phyloP scores from a whole-genome alignment of 2,329 filamentous ascomycete species.

The Apiospora malaysiana region DNA sequence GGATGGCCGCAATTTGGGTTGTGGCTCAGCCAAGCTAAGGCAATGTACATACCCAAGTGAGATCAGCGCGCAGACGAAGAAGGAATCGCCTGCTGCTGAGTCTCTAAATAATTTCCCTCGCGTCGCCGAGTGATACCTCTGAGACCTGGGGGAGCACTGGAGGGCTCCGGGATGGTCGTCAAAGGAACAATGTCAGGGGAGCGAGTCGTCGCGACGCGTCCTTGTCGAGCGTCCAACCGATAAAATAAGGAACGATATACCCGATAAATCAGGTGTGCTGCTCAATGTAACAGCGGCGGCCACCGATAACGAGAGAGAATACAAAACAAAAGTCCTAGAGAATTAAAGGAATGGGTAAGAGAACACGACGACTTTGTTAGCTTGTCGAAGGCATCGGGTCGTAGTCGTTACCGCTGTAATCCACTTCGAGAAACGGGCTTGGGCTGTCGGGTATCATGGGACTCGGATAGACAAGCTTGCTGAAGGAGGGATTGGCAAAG shows the following conservation, averaged over 20 bases:
- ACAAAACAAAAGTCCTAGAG: constrained; percentile 12
- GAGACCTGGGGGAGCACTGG: neutral
- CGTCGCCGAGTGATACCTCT: constrained; percentile 10
- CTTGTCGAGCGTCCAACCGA: constrained; percentile 1
- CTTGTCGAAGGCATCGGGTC: constrained; percentile 28
- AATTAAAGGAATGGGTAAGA: constrained; percentile 23
- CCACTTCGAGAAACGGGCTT: constrained; percentile 4
- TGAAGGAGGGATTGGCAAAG: constrained; percentile 4
- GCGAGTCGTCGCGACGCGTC: constrained; percentile 16
- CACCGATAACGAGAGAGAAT: neutral
- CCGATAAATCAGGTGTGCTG: constrained; percentile 2
- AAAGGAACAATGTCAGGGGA: constrained; percentile 13
- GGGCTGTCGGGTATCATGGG: constrained; percentile 16
- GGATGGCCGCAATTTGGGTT: constrained; percentile 20
- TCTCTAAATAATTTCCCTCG: constrained; percentile 45
- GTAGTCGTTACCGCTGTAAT: constrained; percentile 22
- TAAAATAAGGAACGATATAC: neutral
- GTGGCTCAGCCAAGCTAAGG: constrained; percentile 4
- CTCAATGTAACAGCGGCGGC: neutral
- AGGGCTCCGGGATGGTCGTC: constrained; percentile 16
- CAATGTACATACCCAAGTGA: constrained; percentile 53
- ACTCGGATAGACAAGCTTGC: constrained; percentile 15
- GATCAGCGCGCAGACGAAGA: constrained; percentile 67
- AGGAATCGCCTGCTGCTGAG: constrained; percentile 64
- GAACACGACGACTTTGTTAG: constrained; percentile 22